These are phyloP conservation scores for Phytophthora idaei DNA, from an alignment of 352 stramenopile genomes.

Conservation along the genomic window DNA sequence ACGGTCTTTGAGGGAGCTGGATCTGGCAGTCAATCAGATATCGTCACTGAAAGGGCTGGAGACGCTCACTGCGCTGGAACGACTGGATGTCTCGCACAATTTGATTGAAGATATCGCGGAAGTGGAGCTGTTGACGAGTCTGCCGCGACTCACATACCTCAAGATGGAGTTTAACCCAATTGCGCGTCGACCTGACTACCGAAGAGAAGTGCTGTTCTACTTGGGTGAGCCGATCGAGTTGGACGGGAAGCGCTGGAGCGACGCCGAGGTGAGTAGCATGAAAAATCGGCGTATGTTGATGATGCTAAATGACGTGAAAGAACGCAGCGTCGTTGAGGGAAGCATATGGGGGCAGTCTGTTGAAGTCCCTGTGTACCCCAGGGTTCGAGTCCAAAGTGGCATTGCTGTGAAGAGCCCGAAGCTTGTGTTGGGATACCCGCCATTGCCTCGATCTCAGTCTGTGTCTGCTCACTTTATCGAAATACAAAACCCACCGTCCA, in stretches of 20 bases:
- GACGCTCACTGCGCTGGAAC: constrained; percentile 44
- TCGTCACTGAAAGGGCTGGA: constrained; percentile 60
- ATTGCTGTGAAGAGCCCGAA: constrained; percentile 35
- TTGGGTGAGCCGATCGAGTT: constrained; percentile 69
- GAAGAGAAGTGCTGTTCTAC: constrained; percentile 83
- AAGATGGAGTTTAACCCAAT: constrained; percentile 81
- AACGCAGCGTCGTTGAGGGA: constrained; percentile 2
- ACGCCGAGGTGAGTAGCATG: constrained; percentile 75
- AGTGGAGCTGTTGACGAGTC: constrained; percentile 51
- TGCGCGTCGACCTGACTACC: constrained; percentile 70
- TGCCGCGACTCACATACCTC: constrained; percentile 52
- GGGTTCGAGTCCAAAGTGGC: constrained; percentile 23
- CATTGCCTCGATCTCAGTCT: constrained; percentile 25
- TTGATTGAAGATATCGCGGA: constrained; percentile 55
- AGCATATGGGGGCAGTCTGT: constrained; percentile 31
- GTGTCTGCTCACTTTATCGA: constrained; percentile 46
- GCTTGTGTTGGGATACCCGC: constrained; percentile 51
- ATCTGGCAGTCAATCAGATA: constrained; percentile 75
- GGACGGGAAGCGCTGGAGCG: constrained; percentile 65
- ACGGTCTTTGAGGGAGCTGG: constrained; percentile 48
- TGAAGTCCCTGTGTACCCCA: constrained; percentile 31
- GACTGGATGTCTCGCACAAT: constrained; percentile 81
- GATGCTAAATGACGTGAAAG: constrained; percentile 11
- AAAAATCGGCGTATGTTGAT: constrained; percentile 59
- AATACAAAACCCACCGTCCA: constrained; percentile 51